A percentile compares a stretch with the other conserved stretches of the same genome.
Evolutionary conservation across 306 rosid species (phyloP).

Genomic region (Psophocarpus tetragonolobus): DNA sequence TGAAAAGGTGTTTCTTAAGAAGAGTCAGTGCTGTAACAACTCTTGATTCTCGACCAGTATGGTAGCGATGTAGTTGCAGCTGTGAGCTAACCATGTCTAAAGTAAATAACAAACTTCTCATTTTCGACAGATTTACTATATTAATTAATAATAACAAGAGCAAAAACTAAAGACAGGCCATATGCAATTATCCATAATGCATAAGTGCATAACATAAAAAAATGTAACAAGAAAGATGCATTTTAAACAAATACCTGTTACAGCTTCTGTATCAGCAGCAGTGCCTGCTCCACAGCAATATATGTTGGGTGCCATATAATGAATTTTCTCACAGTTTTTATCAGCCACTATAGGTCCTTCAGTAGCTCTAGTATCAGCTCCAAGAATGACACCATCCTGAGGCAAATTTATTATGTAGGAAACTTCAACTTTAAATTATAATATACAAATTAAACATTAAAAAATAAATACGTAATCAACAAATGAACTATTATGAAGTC

Average conservation of each 20-base stretch:
- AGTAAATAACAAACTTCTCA: constrained; percentile 33
- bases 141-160: neutral
- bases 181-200: neutral
- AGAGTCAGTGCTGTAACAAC: constrained; percentile 52
- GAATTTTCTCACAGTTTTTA: constrained; percentile 95
- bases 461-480: neutral
- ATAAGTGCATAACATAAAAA: constrained; percentile 3
- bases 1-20: constrained; percentile 57
- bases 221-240: neutral
- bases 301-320: constrained; percentile 96
- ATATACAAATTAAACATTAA: neutral
- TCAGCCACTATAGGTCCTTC: constrained; percentile 94
- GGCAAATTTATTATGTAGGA: neutral
- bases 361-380: constrained; percentile 97
- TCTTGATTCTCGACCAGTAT: constrained; percentile 77
- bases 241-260: constrained; percentile 64
- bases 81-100: constrained; percentile 98
- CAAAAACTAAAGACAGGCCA: neutral
- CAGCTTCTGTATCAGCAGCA: constrained; percentile 99
- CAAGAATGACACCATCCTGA: constrained; percentile 97
- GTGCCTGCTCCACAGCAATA: constrained; percentile 99
- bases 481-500: too few species aligned
- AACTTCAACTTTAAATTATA: constrained; percentile 9
- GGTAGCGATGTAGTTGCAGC: constrained; percentile 88
- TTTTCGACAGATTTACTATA: constrained; percentile 11